phyloP scores from a whole-genome alignment of 352 stramenopile genomes.

The Phytophthora citrophthora region DNA sequence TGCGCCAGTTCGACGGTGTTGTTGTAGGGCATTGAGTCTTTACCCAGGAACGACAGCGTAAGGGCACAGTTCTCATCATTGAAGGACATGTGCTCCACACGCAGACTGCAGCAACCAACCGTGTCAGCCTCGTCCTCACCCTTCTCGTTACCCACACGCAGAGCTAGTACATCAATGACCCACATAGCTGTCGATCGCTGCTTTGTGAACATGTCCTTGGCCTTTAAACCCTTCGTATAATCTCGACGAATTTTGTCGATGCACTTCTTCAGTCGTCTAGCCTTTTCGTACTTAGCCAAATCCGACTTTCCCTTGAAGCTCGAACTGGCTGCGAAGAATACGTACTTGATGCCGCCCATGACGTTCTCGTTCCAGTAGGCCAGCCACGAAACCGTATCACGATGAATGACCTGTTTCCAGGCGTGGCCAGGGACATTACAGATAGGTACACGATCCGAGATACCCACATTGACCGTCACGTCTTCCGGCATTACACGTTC shows the following conservation, averaged over 20 bases:
- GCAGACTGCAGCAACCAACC: conserved; percentile 99
- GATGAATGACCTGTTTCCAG: conserved; percentile 98
- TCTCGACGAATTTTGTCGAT: conserved; percentile 96
- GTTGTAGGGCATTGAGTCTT: conserved; percentile 99
- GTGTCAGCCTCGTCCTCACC: conserved; percentile 99
- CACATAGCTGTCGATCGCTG: conserved; percentile 99
- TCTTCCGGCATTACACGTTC: conserved; percentile 95
- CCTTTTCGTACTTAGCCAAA: conserved; percentile 99
- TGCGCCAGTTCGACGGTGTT: conserved; percentile 97
- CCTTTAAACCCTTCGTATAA: conserved; percentile 89
- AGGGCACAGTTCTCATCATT: conserved; percentile 92
- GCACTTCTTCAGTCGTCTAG: conserved; percentile 96
- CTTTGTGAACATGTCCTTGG: conserved; percentile 91
- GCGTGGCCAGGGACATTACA: conserved; percentile 94
- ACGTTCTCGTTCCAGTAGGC: conserved; percentile 99
- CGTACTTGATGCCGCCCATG: conserved; percentile 98
- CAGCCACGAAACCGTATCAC: conserved; percentile 91
- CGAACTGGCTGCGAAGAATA: conserved; percentile 97
- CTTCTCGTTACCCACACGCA: conserved; percentile 99
- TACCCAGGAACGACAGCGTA: conserved; percentile 99
- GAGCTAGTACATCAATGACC: conserved; percentile 99
- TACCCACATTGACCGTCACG: conserved; percentile 97
- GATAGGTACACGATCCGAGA: conserved; percentile 90
- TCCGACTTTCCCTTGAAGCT: conserved; percentile 99
- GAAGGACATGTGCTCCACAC: conserved; percentile 99